phyloP scores from a whole-genome alignment of 768 basidiomycete genomes.

The Psilocybe tampanensis region DNA sequence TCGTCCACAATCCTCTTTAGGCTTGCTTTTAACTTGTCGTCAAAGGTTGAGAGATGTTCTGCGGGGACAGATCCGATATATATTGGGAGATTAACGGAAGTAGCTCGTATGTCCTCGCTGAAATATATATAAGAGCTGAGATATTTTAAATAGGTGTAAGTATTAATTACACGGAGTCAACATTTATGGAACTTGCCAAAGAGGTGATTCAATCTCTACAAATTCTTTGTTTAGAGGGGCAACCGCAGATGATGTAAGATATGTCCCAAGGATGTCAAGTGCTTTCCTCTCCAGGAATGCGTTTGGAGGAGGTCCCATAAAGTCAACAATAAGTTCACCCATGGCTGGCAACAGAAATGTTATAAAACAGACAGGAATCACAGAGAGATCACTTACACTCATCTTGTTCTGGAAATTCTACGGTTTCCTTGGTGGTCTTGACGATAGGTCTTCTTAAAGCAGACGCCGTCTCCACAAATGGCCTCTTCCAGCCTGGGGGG shows the following conservation, averaged over 20 bases:
- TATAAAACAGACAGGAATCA: not conserved
- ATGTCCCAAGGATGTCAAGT: slow-evolving; percentile 81
- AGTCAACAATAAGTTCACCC: slow-evolving; percentile 81
- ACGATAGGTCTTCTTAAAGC: slow-evolving; percentile 56
- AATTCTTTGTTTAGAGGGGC: slow-evolving; percentile 90
- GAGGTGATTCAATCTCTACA: slow-evolving; percentile 86
- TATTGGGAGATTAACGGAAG: slow-evolving; percentile 70
- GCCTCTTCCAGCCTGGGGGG: slow-evolving; percentile 88
- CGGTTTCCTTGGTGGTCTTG: slow-evolving; percentile 56
- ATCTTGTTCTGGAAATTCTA: slow-evolving; percentile 97
- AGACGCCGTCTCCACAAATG: slow-evolving; percentile 88
- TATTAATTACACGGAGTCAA: not conserved
- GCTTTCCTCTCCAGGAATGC: slow-evolving; percentile 81
- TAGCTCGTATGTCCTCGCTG: slow-evolving; percentile 73
- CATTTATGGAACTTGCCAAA: slow-evolving; percentile 59
- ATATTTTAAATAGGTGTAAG: not conserved
- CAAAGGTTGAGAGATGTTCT: slow-evolving; percentile 75
- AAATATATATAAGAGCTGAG: slow-evolving; percentile 87
- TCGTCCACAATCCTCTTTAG: slow-evolving; percentile 68
- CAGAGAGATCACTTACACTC: slow-evolving; percentile 55
- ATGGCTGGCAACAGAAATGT: slow-evolving; percentile 40
- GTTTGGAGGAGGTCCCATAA: slow-evolving; percentile 75
- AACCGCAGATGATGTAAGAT: slow-evolving; percentile 83
- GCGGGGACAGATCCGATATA: slow-evolving; percentile 85
- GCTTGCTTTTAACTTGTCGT: slow-evolving; percentile 65